Conservation (phyloP, 768 basidiomycete species). For the Lentinula boryana region DNA sequence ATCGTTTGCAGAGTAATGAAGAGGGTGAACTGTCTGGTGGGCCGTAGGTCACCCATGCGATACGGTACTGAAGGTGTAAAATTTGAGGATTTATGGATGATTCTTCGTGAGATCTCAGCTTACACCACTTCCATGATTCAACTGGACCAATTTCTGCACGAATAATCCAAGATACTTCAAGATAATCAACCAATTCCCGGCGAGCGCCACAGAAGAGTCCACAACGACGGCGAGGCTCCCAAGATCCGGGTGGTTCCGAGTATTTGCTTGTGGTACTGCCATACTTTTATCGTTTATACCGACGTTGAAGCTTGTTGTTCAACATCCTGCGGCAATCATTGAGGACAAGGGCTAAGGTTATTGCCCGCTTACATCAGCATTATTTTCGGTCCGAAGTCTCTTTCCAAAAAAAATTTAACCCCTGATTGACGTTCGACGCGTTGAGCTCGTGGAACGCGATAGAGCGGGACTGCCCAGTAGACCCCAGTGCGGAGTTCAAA, state of each 20-base stretch:
- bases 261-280: neutral
- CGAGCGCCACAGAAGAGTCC: slow-evolving; percentile 1
- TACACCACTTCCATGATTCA: neutral
- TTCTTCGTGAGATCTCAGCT: neutral
- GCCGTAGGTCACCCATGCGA: slow-evolving; percentile 62
- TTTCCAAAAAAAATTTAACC: too few species aligned
- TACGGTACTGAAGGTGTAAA: slow-evolving; percentile 10
- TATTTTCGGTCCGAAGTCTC: too few species aligned
- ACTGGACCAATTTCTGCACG: neutral
- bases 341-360: too few species aligned
- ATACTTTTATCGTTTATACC: neutral
- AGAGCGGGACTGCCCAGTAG: too few species aligned
- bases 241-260: neutral
- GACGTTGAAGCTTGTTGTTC: too few species aligned
- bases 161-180: neutral
- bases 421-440: too few species aligned
- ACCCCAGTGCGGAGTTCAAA: too few species aligned
- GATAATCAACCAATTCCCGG: neutral
- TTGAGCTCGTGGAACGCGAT: too few species aligned
- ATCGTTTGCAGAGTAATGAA: slow-evolving; percentile 51
- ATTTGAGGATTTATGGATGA: neutral
- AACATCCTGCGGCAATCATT: too few species aligned
- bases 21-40: slow-evolving; percentile 47
- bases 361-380: too few species aligned
- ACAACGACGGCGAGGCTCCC: neutral